phyloP scores from a whole-genome alignment of 2,329 filamentous ascomycete genomes.

The Didymella segeticola region DNA sequence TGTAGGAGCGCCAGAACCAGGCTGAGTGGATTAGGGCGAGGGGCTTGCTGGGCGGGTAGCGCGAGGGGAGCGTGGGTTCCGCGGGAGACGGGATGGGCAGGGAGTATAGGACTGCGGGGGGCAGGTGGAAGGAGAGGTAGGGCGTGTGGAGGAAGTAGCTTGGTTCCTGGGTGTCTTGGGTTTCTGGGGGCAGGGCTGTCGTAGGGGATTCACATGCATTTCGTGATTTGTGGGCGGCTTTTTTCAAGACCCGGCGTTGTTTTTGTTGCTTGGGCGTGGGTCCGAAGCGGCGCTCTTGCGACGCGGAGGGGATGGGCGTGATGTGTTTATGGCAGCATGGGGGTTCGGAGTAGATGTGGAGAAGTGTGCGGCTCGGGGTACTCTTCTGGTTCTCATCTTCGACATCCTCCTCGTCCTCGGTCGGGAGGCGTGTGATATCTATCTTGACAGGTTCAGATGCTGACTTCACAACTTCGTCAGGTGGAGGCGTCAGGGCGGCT shows the following conservation, averaged over 20 bases:
- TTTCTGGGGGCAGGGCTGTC: too few relatives aligned
- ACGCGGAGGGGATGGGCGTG: constrained; percentile 16
- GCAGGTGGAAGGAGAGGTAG: constrained; percentile 38
- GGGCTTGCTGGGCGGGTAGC: constrained; percentile 15
- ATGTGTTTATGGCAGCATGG: constrained; percentile 23
- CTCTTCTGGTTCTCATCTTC: too few relatives aligned
- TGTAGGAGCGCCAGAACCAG: constrained; percentile 40
- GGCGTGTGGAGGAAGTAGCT: constrained; percentile 41
- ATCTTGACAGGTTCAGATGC: neutral
- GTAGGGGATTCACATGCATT: neutral
- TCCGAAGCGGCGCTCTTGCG: constrained; percentile 28
- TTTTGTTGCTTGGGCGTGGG: constrained; percentile 21
- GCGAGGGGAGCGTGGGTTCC: neutral
- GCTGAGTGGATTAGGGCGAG: constrained; percentile 34
- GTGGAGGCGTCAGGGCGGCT: neutral
- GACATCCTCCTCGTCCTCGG: neutral
- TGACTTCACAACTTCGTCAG: neutral
- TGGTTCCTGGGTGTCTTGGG: neutral
- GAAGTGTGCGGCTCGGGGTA: constrained; percentile 19
- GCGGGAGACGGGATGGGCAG: too few relatives aligned
- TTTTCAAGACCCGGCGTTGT: constrained; percentile 13
- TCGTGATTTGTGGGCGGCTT: constrained; percentile 16
- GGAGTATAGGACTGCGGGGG: constrained; percentile 37
- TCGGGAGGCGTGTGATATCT: neutral
- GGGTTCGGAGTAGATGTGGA: constrained; percentile 34